Conservation (phyloP, 2,329 filamentous ascomycete genomes). For the Triangularia verruculosa region DNA sequence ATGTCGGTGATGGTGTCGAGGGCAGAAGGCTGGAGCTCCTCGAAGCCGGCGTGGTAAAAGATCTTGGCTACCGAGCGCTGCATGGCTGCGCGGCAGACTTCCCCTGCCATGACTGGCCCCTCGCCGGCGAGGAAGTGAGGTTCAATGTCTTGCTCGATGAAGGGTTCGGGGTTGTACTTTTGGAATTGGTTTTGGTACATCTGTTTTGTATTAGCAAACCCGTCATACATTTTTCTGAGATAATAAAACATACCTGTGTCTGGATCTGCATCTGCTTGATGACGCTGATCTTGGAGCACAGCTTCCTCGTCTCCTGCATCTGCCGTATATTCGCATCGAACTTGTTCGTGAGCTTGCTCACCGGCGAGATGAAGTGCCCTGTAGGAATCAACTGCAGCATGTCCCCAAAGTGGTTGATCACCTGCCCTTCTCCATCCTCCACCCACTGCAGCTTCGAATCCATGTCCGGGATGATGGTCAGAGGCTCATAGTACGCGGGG, state of each 20-base stretch:
- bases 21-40: constrained; percentile 93
- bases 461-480: constrained; percentile 83
- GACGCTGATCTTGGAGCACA: constrained; percentile 93
- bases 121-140: constrained; percentile 88
- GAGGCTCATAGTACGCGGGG: constrained; percentile 90
- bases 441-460: constrained; percentile 77
- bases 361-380: constrained; percentile 71
- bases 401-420: constrained; percentile 84
- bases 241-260: constrained; percentile 65
- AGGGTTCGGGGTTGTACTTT: constrained; percentile 88
- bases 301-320: constrained; percentile 93
- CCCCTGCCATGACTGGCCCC: constrained; percentile 80
- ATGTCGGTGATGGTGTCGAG: constrained; percentile 87
- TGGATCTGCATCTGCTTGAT: constrained; percentile 99
- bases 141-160: constrained; percentile 80
- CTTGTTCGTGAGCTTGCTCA: constrained; percentile 70
- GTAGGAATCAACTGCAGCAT: constrained; percentile 74
- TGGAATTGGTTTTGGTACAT: constrained; percentile 98
- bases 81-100: constrained; percentile 77
- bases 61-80: constrained; percentile 91
- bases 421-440: constrained; percentile 83
- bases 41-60: constrained; percentile 93
- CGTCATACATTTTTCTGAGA: no score
- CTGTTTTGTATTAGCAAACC: constrained; percentile 48
- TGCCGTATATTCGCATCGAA: constrained; percentile 90